Evolutionary conservation across 2,329 filamentous ascomycete genomes (phyloP), one percentile per base, ranked within the genome.

Genomic region (Fusarium domesticum): DNA sequence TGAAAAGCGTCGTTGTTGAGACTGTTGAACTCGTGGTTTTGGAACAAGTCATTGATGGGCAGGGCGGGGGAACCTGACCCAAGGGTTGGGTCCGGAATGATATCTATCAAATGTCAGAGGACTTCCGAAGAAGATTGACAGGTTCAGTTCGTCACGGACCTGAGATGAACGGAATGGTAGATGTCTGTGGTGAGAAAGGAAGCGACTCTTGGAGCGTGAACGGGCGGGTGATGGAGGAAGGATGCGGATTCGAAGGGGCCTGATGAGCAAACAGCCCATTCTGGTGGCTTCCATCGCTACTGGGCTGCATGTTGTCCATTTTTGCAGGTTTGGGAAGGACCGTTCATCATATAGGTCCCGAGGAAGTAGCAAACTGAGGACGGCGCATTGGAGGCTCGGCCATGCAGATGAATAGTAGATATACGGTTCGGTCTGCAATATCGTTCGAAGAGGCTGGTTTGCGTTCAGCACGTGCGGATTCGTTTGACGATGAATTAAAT

Each of bases 101-200:
- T 77, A 59, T 81, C 83, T 87, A 51, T 14, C 25, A 7, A 37
- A 37, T n/a, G 41, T 62, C 17, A 61, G 54, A 44, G 18, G 37
- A 36, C 4, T 12, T 12, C 14, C 23, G 7, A n/a, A n/a, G 18
- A n/a, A 15, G 18, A 14, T 34, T 18, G 7, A 33, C 20, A 18
- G 16, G n/a, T 23, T 15, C 23, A 15, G 28, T 30, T 18, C 37
- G 35, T 7, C 40, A 60, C 73, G 52, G 68, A 90, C 88, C 83
- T 54, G 86, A 79, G 64, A 86, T 81, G 65, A 92, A 89, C 3
- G 88, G 87, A 40, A 88, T 77, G 37, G 91, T 85, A 4, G 87
- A 89, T 37, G 84, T 87, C 63, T 92, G 84, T 18, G 89, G 88
- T 39, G 87, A 88, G 67, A 84, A 91, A n/a, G 87, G 85, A 35